These are phyloP conservation scores for Trichosporon coremiiforme DNA, from an alignment of 1,284 basidiomycete species.

Conservation along the genomic window DNA sequence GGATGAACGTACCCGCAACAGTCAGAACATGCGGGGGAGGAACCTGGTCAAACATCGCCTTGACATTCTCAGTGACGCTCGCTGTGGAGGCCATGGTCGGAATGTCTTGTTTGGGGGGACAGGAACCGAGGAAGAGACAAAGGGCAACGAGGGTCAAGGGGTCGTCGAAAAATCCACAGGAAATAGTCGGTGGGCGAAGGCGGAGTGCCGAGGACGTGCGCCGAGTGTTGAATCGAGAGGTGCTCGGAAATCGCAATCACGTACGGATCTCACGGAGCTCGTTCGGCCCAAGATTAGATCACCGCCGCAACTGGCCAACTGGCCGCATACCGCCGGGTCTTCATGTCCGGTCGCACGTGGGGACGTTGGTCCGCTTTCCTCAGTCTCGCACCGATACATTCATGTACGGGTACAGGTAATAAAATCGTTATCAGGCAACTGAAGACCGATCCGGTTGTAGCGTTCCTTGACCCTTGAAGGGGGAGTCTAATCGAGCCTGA, in stretches of 20 bases:
- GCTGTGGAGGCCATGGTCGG: neutral
- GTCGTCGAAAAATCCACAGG: too few species aligned
- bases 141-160: too few species aligned
- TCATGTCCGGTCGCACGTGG: neutral
- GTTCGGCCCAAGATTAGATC: neutral
- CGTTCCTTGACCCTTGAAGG: too few species aligned
- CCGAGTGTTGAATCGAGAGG: neutral
- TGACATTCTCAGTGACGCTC: neutral
- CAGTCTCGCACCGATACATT: too few species aligned
- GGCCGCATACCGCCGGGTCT: neutral
- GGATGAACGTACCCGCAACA: constrained; percentile 45
- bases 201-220: too few species aligned
- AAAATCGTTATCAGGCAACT: neutral
- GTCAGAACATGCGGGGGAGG: constrained; percentile 47
- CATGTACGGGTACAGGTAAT: neutral
- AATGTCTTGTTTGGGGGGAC: neutral
- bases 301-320: too few species aligned
- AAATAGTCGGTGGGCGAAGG: neutral
- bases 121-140: too few species aligned
- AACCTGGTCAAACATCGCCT: neutral
- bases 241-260: neutral
- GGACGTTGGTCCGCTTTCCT: neutral
- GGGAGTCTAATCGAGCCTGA: neutral
- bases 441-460: neutral
- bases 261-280: neutral